phyloP scores from a whole-genome alignment of 805 yeast genomes.

The Cyberlindnera saturnus region DNA sequence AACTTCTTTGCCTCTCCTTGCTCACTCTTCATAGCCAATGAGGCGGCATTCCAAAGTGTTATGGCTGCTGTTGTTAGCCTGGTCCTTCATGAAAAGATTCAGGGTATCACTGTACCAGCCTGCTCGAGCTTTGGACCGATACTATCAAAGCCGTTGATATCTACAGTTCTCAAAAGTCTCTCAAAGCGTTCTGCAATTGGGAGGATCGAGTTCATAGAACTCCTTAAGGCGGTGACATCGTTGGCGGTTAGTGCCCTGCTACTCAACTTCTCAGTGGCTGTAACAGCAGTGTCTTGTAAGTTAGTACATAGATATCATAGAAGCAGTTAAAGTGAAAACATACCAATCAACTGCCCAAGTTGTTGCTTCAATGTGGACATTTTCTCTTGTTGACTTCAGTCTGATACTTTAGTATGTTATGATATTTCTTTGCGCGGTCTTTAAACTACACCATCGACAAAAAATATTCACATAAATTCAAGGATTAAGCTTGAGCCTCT shows the following conservation, averaged over 20 bases:
- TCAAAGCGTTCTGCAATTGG: slow-evolving; percentile 29
- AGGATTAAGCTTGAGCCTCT: not conserved
- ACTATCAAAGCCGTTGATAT: slow-evolving; percentile 16
- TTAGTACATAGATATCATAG: not conserved
- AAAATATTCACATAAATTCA: no score
- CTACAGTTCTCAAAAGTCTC: slow-evolving; percentile 22
- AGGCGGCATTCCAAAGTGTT: slow-evolving; percentile 32
- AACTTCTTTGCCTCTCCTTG: slow-evolving; percentile 4
- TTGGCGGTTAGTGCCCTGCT: slow-evolving; percentile 6
- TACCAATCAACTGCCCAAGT: slow-evolving; percentile 17
- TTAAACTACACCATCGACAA: no score
- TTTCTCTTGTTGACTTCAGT: not conserved
- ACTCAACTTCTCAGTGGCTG: slow-evolving; percentile 9
- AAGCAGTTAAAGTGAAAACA: not conserved
- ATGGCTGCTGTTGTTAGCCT: slow-evolving; percentile 16
- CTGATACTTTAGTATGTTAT: not conserved
- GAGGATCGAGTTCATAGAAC: slow-evolving; percentile 20
- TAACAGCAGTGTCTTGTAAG: slow-evolving; percentile 12
- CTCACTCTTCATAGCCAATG: slow-evolving; percentile 23
- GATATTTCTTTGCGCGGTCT: no score
- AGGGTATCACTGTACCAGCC: slow-evolving; percentile 6
- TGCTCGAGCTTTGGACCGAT: slow-evolving; percentile 21
- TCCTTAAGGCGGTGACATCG: slow-evolving; percentile 12
- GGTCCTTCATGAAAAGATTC: not conserved
- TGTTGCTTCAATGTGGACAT: slow-evolving; percentile 16